Conservation (phyloP, 2,329 filamentous ascomycete genomes). For the Alternaria burnsii region DNA sequence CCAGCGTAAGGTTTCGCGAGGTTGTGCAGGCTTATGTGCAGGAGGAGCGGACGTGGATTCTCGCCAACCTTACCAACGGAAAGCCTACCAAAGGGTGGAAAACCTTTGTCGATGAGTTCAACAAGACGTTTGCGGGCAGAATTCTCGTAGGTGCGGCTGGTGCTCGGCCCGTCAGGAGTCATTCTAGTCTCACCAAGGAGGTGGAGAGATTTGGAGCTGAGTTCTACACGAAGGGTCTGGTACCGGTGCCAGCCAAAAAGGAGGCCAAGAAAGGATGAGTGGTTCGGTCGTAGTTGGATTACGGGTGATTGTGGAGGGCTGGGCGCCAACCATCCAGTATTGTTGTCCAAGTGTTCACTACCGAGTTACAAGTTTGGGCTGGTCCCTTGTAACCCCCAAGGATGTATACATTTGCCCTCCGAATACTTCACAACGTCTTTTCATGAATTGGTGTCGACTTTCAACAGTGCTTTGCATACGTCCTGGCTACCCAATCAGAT, state of each 20-base stretch:
- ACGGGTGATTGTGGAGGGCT: background rate
- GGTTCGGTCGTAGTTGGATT: background rate
- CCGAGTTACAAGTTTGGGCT: background rate
- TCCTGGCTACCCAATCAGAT: background rate
- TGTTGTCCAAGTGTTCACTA: background rate
- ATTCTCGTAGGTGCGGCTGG: conserved; percentile 8
- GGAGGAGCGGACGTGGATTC: conserved; percentile 38
- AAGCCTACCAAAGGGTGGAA: conserved; percentile 38
- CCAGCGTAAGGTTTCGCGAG: conserved; percentile 33
- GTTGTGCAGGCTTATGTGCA: conserved; percentile 32
- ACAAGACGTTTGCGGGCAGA: conserved; percentile 31
- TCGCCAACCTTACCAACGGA: conserved; percentile 25
- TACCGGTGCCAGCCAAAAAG: conserved; percentile 26
- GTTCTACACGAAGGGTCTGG: conserved; percentile 31
- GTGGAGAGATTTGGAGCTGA: conserved; percentile 38
- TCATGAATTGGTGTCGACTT: background rate
- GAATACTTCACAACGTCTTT: background rate
- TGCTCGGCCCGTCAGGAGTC: conserved; percentile 26
- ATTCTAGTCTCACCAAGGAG: conserved; percentile 40
- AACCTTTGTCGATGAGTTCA: conserved; percentile 37
- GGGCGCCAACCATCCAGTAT: background rate
- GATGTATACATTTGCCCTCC: background rate
- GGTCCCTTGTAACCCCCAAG: background rate
- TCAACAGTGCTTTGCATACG: background rate
- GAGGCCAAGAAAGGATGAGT: conserved; percentile 13